Base-by-base conservation (phyloP, 768 basidiomycete species). In the Strobilomyces confusus region DNA sequence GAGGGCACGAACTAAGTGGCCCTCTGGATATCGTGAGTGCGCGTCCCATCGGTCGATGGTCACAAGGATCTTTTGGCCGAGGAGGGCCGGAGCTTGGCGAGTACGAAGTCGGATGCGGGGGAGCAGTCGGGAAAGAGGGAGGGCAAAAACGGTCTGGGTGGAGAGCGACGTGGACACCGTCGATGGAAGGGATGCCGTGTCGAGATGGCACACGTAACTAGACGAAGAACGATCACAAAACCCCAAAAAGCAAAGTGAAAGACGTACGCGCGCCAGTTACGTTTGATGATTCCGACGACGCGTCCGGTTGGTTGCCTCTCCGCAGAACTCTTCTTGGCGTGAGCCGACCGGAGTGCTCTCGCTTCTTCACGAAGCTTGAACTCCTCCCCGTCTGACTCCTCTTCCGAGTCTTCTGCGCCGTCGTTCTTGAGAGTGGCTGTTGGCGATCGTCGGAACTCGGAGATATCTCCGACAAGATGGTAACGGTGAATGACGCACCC, bases 61-160 rank as follows among this genome's bases (percentile, higher is more conserved):
- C 40, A 98, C 92, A 23, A 99, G 82, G 59, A 99, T 95, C 69
- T 99, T 98, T 68, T 99, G 95, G 34, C 86, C 83, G 17, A 97
- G 70, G 15, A 99, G 83, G 2, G 80, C 70, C 0, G 93, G 89
- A 1, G 94, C 95, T 75, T 99, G 97, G 7, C 97, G 88, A 0
- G 97, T 99, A 33, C 94, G 85, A 38, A 99, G 77, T 25, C 95
- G 86, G 62, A 98, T 98, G 42, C 94, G 89, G 1, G 97, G 97
- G 48, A 98, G 83, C 13, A 90, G 78, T 9, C 91, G 82, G 12
- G 94, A 95, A 36, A 95, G 87, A 0, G 97, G 95, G 2, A 90
- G 92, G 1, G 94, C 95, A 67, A 98, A 94, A 26, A 98, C 89
- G 1, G 93, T 90, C 73, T 95, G 93, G 50, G 86, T 84, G 37